Evolutionary conservation across 2,329 filamentous ascomycete species (phyloP).

Genomic region (Fusarium pseudocircinatum): DNA sequence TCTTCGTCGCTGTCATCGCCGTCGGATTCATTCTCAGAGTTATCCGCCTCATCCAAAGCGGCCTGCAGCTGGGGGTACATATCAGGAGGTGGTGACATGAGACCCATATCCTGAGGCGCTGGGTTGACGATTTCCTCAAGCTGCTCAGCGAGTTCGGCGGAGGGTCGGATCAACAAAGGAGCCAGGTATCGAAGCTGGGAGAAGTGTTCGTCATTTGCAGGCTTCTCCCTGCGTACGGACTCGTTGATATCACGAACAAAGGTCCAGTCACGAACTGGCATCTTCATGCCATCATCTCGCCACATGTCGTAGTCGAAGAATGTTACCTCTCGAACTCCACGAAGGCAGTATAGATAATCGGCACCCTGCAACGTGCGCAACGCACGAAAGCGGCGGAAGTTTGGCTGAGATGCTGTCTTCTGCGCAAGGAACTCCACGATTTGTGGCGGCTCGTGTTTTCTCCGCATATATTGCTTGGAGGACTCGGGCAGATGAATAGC

Average conservation of each 20-base stretch:
- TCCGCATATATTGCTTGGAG: constrained; percentile 42
- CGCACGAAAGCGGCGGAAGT: constrained; percentile 49
- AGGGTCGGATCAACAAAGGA: constrained; percentile 27
- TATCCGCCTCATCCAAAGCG: neutral
- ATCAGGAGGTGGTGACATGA: constrained; percentile 8
- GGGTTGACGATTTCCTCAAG: neutral
- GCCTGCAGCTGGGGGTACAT: constrained; percentile 3
- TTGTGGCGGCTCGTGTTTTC: constrained; percentile 48
- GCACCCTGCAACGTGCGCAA: constrained; percentile 56
- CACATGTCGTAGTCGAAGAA: constrained; percentile 54
- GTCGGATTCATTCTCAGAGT: neutral
- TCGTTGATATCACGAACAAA: constrained; percentile 45
- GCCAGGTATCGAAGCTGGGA: constrained; percentile 37
- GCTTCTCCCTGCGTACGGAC: constrained; percentile 35
- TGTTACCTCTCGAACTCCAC: constrained; percentile 53
- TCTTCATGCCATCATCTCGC: neutral
- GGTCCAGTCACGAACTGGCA: constrained; percentile 42
- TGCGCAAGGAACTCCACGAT: constrained; percentile 38
- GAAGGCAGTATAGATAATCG: constrained; percentile 55
- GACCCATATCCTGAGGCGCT: neutral
- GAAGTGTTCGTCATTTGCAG: neutral
- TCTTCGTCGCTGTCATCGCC: neutral
- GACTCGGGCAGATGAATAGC: constrained; percentile 54
- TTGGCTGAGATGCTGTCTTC: constrained; percentile 52
- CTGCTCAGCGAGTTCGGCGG: neutral